Evolutionary conservation across 495 filamentous ascomycete species (phyloP), one percentile per base, ranked within the genome.

Genomic region (Penicillium paradoxum): DNA sequence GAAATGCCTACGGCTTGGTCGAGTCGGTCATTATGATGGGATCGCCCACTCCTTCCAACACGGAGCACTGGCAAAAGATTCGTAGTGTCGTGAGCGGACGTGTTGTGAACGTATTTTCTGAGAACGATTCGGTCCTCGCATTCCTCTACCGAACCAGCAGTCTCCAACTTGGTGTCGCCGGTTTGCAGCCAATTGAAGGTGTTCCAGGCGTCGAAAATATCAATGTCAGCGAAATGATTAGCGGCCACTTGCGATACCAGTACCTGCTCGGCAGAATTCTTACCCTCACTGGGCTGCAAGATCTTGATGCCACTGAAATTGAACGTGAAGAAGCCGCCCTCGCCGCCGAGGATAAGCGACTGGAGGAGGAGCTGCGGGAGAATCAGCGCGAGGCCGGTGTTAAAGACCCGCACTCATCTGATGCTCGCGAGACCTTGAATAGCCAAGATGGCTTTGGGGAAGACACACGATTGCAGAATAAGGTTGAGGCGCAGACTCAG

Each of bases 1-100:
- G 89, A 48, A 77, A 81, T 53, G 90, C 86, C 0, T 96, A 95
- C 67, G 93, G 93, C 0, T 61, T 97, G 3, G 77, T 98, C 11
- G 93, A 97, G 58, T 86, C 84, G 25, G 92, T 81, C 4, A 82
- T 95, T 15, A 54, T 98, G 27, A 87, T 97, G 62, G 93, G 93
- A 9, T 79, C 86, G 0, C 90, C 93, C 1, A 83, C 82, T 3
- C 92, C 92, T 0, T 84, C 83, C 0, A 75, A 83, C 38, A 63
- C 74, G 5, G 68, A 68, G 1, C 76, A 86, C 56, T 93, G 89
- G 89, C 70, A 79, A 27, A 75, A 76, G 56, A 77, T 91, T 57
- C 80, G 87, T 9, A 80, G 76, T 38, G 87, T 90, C 0, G 88
- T 91, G 0, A 79, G 79, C 3, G 87, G 88, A 1, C 80, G 86